Evolutionary conservation across 2,329 filamentous ascomycete genomes (phyloP), one percentile per base, ranked within the genome.

Genomic region (Curvularia sp.): DNA sequence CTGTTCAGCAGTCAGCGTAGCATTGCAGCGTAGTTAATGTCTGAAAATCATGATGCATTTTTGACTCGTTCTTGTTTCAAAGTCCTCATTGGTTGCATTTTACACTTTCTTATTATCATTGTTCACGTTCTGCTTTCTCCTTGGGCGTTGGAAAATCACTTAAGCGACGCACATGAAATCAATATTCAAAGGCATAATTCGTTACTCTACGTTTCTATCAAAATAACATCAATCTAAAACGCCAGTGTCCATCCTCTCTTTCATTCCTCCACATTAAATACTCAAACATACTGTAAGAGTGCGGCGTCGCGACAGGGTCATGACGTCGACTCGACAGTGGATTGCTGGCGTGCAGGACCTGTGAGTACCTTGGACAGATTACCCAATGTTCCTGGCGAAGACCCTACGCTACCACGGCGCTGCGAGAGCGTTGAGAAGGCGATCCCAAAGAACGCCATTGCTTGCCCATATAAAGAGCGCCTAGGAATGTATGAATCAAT

Each of bases 1-100:
- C 15, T 18, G 15, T 18, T 18, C 15, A 18, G 35, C 35, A 9
- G 13, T 39, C 44, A 57, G 54, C 54, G 49, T 57, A 20, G 43
- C 13, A 13, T 43, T 15, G 33, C 12, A 5, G 6, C 35, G 7
- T 38, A 38, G 35, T 18, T n/a, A 8, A 38, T n/a, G 35, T 18
- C 13, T 38, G 15, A 15, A 38, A 8, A 38, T 18, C 15, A 38
- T 31, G 30, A 31, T 31, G 30, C 26, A 28, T 28, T 35, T 15
- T 13, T 35, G 33, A 35, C 12, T 35, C 4, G 26, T 28, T 4
- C 3, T 28, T 28, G 26, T 8, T 28, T 6, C 1, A 15, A 35
- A 35, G 33, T 35, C 13, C 33, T n/a, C 13, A 18, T 18, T 18
- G 18, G 18, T 18, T 18, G 18, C 18, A 18, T 18, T 18, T 18